These are phyloP conservation scores for Zanthoxylum bungeanum DNA, from an alignment of 345 rosid genomes.

Conservation along the genomic window DNA sequence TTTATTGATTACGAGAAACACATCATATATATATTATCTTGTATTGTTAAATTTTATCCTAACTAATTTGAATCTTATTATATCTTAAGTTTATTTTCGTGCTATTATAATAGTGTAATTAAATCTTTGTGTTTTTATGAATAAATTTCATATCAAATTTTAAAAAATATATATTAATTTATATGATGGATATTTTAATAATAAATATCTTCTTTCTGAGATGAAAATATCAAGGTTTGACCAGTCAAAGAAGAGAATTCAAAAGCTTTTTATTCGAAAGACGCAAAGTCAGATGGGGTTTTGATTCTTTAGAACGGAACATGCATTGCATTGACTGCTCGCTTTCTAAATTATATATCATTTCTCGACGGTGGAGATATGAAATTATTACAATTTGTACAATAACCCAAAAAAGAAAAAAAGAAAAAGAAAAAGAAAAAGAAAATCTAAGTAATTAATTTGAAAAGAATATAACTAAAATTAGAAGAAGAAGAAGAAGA, in stretches of 20 bases:
- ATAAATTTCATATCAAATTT: too few relatives aligned
- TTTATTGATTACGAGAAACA: too few relatives aligned
- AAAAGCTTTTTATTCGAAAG: conserved; percentile 23
- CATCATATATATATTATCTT: too few relatives aligned
- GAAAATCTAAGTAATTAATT: not conserved
- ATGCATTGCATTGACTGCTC: conserved; percentile 31
- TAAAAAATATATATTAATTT: too few relatives aligned
- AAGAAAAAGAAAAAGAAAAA: not conserved
- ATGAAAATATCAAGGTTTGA: conserved; percentile 23
- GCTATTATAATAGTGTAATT: too few relatives aligned
- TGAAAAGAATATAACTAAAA: conserved; percentile 10
- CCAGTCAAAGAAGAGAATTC: conserved; percentile 39
- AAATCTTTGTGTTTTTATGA: too few relatives aligned
- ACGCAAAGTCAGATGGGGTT: conserved; percentile 27
- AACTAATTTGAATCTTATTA: too few relatives aligned
- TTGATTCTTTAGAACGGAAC: conserved; percentile 36
- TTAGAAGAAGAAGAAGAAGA: not conserved
- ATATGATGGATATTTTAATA: too few relatives aligned
- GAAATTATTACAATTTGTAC: not conserved
- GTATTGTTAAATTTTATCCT: too few relatives aligned
- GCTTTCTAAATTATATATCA: conserved; percentile 22
- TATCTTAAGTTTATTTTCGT: too few relatives aligned
- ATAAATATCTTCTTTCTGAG: not conserved
- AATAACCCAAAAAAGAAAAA: not conserved
- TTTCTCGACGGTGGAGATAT: not conserved